A percentile compares a stretch with the other conserved stretches of the same genome.
These are phyloP conservation scores for sweet orange (Citrus sinensis) DNA, from an alignment of 345 rosid genomes.

Conservation along the genomic window DVS_A1.0 CM039161.1:23229001-23229500, in stretches of 20 bases:
- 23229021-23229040: no score
- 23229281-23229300: no score
- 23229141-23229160: no score
- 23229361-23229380: background rate
- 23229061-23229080: no score
- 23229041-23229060: no score
- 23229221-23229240: no score
- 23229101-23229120: background rate
- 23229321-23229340: background rate
- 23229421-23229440: background rate
- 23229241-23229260: no score
- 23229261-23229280: no score
- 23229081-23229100: background rate
- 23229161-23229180: no score
- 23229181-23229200: no score
- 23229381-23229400: background rate
- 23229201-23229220: no score
- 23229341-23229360: background rate
- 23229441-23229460: constrained; percentile 5
- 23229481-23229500: constrained; percentile 21
- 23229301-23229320: background rate
- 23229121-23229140: background rate
- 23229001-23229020: background rate
- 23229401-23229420: background rate
- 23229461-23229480: constrained; percentile 27